These are phyloP conservation scores for Ganoderma meredithae DNA, from an alignment of 1,284 basidiomycete genomes.

Conservation along the genomic window DNA sequence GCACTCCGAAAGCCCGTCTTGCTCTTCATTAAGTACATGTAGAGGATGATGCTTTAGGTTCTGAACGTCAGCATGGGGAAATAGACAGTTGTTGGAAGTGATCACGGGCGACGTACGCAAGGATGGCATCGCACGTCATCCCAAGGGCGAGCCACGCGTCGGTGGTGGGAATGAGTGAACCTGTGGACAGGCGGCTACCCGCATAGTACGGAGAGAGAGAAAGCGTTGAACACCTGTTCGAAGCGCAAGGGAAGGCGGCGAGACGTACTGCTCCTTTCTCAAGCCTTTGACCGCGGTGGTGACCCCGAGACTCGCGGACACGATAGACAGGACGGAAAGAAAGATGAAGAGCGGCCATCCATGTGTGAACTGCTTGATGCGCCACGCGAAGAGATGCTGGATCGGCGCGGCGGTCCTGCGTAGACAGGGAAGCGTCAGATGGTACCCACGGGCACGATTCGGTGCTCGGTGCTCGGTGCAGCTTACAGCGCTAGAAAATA, in stretches of 20 bases:
- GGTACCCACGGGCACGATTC: neutral
- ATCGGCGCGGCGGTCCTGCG: conserved; percentile 18
- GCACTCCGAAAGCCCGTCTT: conserved; percentile 24
- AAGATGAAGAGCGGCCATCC: conserved; percentile 15
- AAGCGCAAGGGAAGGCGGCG: too few relatives aligned
- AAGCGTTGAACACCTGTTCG: too few relatives aligned
- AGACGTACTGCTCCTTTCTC: conserved; percentile 10
- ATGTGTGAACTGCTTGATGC: conserved; percentile 29
- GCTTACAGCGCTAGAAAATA: conserved; percentile 12
- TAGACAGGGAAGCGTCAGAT: neutral
- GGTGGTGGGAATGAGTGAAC: conserved; percentile 9
- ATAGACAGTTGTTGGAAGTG: neutral
- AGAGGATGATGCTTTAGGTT: conserved; percentile 17
- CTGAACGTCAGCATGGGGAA: neutral
- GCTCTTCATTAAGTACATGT: conserved; percentile 22
- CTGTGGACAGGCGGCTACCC: neutral
- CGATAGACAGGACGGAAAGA: conserved; percentile 19
- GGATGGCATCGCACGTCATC: conserved; percentile 20
- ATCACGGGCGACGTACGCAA: conserved; percentile 18
- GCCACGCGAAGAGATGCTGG: conserved; percentile 28
- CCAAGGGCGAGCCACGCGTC: conserved; percentile 19
- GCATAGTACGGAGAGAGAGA: too few relatives aligned
- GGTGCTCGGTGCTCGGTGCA: too few relatives aligned
- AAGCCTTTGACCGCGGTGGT: conserved; percentile 10
- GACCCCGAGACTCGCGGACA: conserved; percentile 14